Conservation (phyloP, 2,329 filamentous ascomycete genomes). For the Hypoxylon sp. region DNA sequence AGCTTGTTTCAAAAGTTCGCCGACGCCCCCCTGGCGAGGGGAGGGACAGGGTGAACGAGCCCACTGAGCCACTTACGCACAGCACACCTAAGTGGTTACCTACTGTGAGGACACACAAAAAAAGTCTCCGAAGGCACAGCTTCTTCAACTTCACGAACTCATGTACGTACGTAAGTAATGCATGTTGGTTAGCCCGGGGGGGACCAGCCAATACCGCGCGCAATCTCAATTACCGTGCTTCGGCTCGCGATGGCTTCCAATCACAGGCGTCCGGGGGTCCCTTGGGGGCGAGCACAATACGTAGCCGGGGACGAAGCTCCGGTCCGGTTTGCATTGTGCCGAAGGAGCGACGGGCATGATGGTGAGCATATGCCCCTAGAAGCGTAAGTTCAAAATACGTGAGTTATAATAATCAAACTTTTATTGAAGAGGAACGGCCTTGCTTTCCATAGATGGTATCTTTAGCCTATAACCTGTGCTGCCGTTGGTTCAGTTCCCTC, state of each 20-base stretch:
- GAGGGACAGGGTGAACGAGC: conserved; percentile 1
- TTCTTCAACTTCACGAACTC: neutral
- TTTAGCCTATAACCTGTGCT: neutral
- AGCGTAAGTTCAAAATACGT: conserved; percentile 1
- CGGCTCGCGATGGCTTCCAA: conserved; percentile 14
- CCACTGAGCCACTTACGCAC: conserved; percentile 24
- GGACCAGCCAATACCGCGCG: neutral
- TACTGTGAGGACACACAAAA: neutral
- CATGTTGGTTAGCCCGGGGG: neutral
- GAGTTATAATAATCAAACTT: conserved; percentile 6
- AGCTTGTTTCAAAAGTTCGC: conserved; percentile 9
- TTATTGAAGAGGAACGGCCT: neutral
- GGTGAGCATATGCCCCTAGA: conserved; percentile 3
- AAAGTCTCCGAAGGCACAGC: conserved; percentile 29
- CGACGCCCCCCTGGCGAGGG: neutral
- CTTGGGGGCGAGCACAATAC: neutral
- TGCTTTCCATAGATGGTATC: neutral
- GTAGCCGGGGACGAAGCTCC: conserved; percentile 5
- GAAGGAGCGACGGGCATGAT: conserved; percentile 20
- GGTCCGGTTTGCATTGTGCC: conserved; percentile 3
- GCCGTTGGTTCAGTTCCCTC: neutral
- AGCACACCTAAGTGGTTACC: conserved; percentile 3
- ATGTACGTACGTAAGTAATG: neutral
- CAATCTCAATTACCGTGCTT: conserved; percentile 5
- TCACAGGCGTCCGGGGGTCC: conserved; percentile 1